A percentile compares a stretch with the other conserved stretches of the same genome.
These are phyloP conservation scores for Powellomyces hirtus DNA, from an alignment of 192 early-diverging fungal species.

Conservation along the genomic window DNA sequence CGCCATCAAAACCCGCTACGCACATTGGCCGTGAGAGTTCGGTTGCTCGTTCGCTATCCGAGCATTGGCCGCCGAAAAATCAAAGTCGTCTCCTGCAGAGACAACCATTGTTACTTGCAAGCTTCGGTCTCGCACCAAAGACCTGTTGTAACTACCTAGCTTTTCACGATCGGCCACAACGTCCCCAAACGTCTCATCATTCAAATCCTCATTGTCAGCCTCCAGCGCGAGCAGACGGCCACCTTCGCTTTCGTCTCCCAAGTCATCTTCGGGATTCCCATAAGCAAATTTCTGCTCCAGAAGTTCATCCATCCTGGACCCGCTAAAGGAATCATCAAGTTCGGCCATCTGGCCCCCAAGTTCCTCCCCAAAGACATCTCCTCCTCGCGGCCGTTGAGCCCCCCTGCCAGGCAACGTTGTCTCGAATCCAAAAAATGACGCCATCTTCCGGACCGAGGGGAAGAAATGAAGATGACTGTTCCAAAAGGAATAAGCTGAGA, in stretches of 20 bases:
- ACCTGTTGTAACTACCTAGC: background rate
- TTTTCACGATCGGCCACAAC: background rate
- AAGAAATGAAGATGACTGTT: too few species aligned
- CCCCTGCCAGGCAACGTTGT: slow-evolving; percentile 24
- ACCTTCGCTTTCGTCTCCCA: slow-evolving; percentile 22
- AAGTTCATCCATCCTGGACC: slow-evolving; percentile 39
- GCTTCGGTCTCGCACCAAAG: too few species aligned
- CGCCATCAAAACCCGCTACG: too few species aligned
- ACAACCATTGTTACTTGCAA: background rate
- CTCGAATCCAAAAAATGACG: slow-evolving; percentile 46
- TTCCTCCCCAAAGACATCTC: slow-evolving; percentile 17
- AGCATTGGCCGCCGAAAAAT: slow-evolving; percentile 33
- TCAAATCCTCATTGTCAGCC: slow-evolving; percentile 45
- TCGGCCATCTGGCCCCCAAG: slow-evolving; percentile 14
- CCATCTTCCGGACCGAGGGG: too few species aligned
- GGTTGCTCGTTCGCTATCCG: background rate
- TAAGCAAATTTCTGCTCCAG: slow-evolving; percentile 43
- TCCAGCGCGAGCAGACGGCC: slow-evolving; percentile 9
- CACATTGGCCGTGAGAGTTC: too few species aligned
- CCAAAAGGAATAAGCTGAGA: too few species aligned
- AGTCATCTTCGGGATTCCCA: slow-evolving; percentile 23
- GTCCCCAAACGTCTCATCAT: slow-evolving; percentile 54
- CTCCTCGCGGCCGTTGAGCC: background rate
- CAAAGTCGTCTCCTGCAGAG: slow-evolving; percentile 41
- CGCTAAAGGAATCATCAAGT: background rate